A percentile compares a stretch with the other conserved stretches of the same genome.
Evolutionary conservation across 495 filamentous ascomycete species (phyloP).

Genomic region (Tuber aestivum): DNA sequence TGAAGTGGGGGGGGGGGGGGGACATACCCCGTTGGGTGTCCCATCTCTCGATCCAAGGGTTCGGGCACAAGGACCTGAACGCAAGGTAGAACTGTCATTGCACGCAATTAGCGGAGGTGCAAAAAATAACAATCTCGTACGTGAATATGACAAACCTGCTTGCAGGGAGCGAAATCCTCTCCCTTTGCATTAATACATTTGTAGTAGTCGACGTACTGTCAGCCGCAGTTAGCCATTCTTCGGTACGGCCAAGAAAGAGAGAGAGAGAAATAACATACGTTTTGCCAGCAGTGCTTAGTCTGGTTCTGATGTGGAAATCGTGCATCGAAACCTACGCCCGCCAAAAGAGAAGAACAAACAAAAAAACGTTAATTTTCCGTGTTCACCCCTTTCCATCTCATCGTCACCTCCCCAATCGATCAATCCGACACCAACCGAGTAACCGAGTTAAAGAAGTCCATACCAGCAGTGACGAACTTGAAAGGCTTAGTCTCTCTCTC

Average conservation of each 20-base stretch:
- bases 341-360: slow-evolving; percentile 1
- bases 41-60: slow-evolving; percentile 90
- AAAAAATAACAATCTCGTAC: neutral
- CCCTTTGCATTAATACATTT: slow-evolving; percentile 98
- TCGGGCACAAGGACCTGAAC: slow-evolving; percentile 94
- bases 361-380: slow-evolving; percentile 5
- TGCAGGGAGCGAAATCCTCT: slow-evolving; percentile 97
- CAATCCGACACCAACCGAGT: neutral
- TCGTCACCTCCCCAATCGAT: neutral
- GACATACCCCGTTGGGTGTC: slow-evolving; percentile 89
- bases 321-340: slow-evolving; percentile 79
- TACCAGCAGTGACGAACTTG: slow-evolving; percentile 97
- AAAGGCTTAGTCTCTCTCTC: slow-evolving; percentile 96
- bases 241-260: neutral
- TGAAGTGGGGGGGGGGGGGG: neutral
- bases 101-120: slow-evolving; percentile 10
- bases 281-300: slow-evolving; percentile 53
- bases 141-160: slow-evolving; percentile 59
- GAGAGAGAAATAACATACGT: slow-evolving; percentile 18
- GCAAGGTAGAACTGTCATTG: slow-evolving; percentile 77
- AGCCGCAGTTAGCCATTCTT: slow-evolving; percentile 65
- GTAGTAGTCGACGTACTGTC: slow-evolving; percentile 99
- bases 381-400: neutral
- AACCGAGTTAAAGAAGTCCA: slow-evolving; percentile 46
- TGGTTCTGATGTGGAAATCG: slow-evolving; percentile 99